Conservation (phyloP, 2,329 filamentous ascomycete genomes). For the Fusarium sp. region DNA sequence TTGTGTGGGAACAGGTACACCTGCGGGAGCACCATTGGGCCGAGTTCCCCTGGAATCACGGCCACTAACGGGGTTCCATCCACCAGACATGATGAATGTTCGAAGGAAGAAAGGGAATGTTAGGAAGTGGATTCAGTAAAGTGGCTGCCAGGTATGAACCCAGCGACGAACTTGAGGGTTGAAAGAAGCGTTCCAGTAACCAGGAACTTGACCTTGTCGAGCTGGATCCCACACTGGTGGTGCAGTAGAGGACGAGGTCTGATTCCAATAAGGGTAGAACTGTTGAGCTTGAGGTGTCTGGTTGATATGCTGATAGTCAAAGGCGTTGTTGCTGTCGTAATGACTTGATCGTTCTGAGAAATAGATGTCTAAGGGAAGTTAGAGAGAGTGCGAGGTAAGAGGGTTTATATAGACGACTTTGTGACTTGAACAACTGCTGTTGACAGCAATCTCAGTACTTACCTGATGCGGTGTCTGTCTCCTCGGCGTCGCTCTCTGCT, state of each 20-base stretch:
- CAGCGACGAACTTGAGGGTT: slow-evolving; percentile 46
- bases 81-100: slow-evolving; percentile 50
- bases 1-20: slow-evolving; percentile 49
- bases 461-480: slow-evolving; percentile 33
- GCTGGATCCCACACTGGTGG: slow-evolving; percentile 46
- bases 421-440: slow-evolving; percentile 5
- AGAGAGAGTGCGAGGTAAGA: slow-evolving; percentile 1
- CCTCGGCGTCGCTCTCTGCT: slow-evolving; percentile 17
- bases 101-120: not conserved
- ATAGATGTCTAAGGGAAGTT: slow-evolving; percentile 27
- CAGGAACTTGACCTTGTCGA: slow-evolving; percentile 47
- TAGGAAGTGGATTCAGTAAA: slow-evolving; percentile 26
- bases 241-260: slow-evolving; percentile 1
- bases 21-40: slow-evolving; percentile 50
- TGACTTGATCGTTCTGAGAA: slow-evolving; percentile 6
- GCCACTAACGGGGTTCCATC: slow-evolving; percentile 55
- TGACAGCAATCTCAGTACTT: slow-evolving; percentile 17
- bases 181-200: slow-evolving; percentile 52
- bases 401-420: slow-evolving; percentile 22
- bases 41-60: slow-evolving; percentile 51
- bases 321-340: not conserved
- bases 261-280: slow-evolving; percentile 12
- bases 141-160: slow-evolving; percentile 54
- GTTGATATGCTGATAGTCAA: slow-evolving; percentile 6
- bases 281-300: slow-evolving; percentile 11